Conservation (phyloP, 1,139 yeast species). For the Starmera stellimalicola region DNA sequence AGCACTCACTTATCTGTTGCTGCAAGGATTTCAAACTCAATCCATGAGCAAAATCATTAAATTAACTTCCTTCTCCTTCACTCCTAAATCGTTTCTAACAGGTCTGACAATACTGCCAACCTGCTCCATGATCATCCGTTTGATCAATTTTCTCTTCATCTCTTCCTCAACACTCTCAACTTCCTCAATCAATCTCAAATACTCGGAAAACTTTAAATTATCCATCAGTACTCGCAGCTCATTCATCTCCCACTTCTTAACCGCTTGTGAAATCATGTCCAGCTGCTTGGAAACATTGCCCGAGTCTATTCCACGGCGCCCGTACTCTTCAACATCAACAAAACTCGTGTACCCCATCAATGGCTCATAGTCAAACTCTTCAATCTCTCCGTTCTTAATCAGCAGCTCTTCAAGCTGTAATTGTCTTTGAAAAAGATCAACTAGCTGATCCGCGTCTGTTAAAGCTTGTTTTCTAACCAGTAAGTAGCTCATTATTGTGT, state of each 20-base stretch:
- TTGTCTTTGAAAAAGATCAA: conserved; percentile 2
- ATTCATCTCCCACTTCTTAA: conserved; percentile 4
- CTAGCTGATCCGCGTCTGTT: neutral
- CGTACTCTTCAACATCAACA: conserved; percentile 1
- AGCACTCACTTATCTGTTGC: too few relatives aligned
- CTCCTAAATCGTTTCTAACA: conserved; percentile 1
- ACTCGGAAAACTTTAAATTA: conserved; percentile 3
- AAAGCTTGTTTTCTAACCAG: neutral
- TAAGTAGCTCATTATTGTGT: neutral
- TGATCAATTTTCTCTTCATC: conserved; percentile 3
- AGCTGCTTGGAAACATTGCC: conserved; percentile 3
- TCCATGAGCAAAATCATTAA: conserved; percentile 5
- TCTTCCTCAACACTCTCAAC: neutral
- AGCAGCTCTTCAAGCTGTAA: conserved; percentile 1
- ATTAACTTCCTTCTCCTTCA: conserved; percentile 7
- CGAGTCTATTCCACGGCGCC: neutral
- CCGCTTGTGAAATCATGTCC: conserved; percentile 3
- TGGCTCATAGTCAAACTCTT: conserved; percentile 4
- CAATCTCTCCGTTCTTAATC: neutral
- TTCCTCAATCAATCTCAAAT: neutral
- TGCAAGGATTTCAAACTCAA: neutral
- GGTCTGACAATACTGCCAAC: conserved; percentile 3
- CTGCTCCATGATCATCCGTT: conserved; percentile 8
- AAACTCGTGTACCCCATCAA: conserved; percentile 7
- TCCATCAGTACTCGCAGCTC: conserved; percentile 3